phyloP scores from a whole-genome alignment of 768 basidiomycete species.

The Pholiota molesta region DNA sequence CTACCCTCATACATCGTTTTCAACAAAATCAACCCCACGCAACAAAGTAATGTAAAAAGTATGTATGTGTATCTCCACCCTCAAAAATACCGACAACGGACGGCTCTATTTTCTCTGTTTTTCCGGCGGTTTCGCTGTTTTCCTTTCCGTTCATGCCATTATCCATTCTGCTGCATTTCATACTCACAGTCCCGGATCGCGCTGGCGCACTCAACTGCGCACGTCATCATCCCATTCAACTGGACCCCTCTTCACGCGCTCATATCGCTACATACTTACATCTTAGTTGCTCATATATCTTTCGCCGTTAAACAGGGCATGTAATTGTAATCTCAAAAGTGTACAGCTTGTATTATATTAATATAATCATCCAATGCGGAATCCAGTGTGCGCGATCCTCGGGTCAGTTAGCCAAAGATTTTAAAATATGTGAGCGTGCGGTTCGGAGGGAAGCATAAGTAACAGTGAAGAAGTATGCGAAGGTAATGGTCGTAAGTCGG shows the following conservation, averaged over 20 bases:
- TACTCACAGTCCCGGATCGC: background rate
- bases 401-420: slow-evolving; percentile 3
- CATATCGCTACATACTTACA: slow-evolving; percentile 16
- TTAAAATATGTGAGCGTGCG: background rate
- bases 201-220: slow-evolving; percentile 37
- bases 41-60: slow-evolving; percentile 7
- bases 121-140: slow-evolving; percentile 15
- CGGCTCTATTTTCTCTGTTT: background rate
- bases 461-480: too few relatives aligned
- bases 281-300: slow-evolving; percentile 14
- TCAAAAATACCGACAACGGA: slow-evolving; percentile 8
- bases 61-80: background rate
- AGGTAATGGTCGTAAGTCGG: background rate
- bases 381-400: slow-evolving; percentile 6
- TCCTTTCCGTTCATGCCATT: background rate
- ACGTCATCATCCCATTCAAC: slow-evolving; percentile 49
- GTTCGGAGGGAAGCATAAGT: background rate
- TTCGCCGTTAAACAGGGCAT: slow-evolving; percentile 19
- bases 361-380: slow-evolving; percentile 19
- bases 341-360: slow-evolving; percentile 23
- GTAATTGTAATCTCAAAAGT: slow-evolving; percentile 27
- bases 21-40: background rate
- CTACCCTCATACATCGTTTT: background rate
- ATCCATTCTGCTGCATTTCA: background rate
- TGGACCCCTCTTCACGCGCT: slow-evolving; percentile 32